Evolutionary conservation across 2,329 filamentous ascomycete genomes (phyloP).

Genomic region (Xylaria digitata): DNA sequence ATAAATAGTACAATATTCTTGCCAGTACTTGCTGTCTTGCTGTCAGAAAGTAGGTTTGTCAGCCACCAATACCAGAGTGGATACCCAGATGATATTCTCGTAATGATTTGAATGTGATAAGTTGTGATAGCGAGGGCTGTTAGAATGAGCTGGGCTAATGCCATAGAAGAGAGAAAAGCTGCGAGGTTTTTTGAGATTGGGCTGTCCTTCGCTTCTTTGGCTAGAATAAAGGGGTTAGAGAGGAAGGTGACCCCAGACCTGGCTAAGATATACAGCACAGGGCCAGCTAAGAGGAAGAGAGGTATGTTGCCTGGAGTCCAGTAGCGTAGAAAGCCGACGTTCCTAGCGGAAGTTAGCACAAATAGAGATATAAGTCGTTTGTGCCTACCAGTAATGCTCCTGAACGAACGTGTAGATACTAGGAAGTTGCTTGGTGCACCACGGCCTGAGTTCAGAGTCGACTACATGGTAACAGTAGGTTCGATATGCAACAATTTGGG

Average conservation of each 20-base stretch:
- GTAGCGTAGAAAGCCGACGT: conserved; percentile 87
- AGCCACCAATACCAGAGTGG: conserved; percentile 90
- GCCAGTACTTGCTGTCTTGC: conserved; percentile 47
- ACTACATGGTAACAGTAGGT: conserved; percentile 69
- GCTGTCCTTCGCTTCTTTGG: neutral
- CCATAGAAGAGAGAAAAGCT: conserved; percentile 66
- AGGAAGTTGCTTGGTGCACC: conserved; percentile 80
- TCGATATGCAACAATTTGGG: conserved; percentile 80
- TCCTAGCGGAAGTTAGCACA: conserved; percentile 65
- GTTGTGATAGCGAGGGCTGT: conserved; percentile 77
- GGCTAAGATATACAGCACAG: conserved; percentile 77
- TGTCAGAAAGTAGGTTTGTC: conserved; percentile 60
- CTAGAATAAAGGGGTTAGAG: conserved; percentile 20
- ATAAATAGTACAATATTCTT: conserved; percentile 70
- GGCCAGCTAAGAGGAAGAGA: conserved; percentile 84
- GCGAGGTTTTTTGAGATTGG: conserved; percentile 25
- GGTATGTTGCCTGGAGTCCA: conserved; percentile 90
- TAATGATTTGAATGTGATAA: conserved; percentile 96
- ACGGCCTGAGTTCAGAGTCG: conserved; percentile 64
- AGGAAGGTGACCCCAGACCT: conserved; percentile 65
- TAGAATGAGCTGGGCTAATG: conserved; percentile 77
- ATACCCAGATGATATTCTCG: conserved; percentile 86
- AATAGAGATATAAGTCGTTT: conserved; percentile 24
- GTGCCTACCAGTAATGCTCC: conserved; percentile 83
- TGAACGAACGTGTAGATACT: conserved; percentile 96